phyloP scores from a whole-genome alignment of 75 land plant species.

The Sequoiadendron giganteum region DNA sequence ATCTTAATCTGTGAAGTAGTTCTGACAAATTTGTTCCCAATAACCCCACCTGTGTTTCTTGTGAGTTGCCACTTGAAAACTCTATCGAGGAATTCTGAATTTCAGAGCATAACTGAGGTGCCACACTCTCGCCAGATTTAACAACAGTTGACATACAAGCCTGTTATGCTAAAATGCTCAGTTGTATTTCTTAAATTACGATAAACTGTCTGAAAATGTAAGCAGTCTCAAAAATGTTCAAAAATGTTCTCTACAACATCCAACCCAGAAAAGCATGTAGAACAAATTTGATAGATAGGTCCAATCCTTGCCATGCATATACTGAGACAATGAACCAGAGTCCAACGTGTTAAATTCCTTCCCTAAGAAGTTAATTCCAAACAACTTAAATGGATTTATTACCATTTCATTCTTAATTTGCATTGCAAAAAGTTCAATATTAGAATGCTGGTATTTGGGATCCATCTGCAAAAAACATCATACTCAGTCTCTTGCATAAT shows the following conservation, averaged over 20 bases:
- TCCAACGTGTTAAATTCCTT: neutral
- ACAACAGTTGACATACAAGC: neutral
- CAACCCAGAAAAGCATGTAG: neutral
- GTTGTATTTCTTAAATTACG: neutral
- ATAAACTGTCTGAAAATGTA: neutral
- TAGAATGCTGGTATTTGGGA: constrained; percentile 68
- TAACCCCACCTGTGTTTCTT: constrained; percentile 7
- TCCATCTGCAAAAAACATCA: constrained; percentile 69
- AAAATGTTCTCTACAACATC: neutral
- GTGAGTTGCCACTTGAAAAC: constrained; percentile 6
- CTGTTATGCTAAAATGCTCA: neutral
- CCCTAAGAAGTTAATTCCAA: neutral
- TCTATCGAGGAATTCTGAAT: neutral
- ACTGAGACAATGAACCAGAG: neutral
- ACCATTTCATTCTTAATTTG: constrained; percentile 25
- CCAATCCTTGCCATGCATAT: neutral
- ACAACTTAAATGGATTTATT: neutral
- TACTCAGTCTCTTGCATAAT: neutral
- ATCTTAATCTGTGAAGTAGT: neutral
- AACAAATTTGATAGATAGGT: neutral
- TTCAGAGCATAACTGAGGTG: constrained; percentile 3
- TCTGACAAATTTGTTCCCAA: neutral
- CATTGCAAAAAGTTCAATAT: constrained; percentile 78
- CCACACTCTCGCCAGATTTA: neutral
- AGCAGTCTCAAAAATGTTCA: neutral